Conservation (phyloP, 441 rosid species). For the Jatropha podagrica region DNA sequence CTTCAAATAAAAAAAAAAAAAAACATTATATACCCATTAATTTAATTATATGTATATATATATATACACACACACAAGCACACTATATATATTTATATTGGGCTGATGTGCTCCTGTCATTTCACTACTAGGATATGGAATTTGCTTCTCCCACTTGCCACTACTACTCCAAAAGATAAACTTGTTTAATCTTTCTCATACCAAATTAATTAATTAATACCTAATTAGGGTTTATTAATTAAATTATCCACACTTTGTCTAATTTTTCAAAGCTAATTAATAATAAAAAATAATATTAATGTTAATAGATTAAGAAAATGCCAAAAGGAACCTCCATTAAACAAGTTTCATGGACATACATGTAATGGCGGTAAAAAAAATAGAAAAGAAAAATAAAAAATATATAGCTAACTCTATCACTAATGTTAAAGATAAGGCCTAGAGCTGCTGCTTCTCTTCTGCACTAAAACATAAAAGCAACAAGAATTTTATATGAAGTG, state of each 20-base stretch:
- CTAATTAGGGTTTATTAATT: slow-evolving; percentile 8
- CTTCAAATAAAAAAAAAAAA: neutral
- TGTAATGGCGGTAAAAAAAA: slow-evolving; percentile 30
- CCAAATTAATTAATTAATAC: neutral
- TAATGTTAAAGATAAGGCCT: slow-evolving; percentile 7
- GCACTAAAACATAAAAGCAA: neutral
- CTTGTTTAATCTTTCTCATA: slow-evolving; percentile 26
- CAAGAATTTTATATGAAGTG: slow-evolving; percentile 12
- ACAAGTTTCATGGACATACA: slow-evolving; percentile 24
- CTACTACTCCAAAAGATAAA: slow-evolving; percentile 22
- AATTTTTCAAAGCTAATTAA: neutral
- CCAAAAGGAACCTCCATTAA: slow-evolving; percentile 20
- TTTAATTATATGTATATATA: neutral
- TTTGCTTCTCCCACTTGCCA: slow-evolving; percentile 35
- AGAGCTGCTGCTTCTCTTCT: slow-evolving; percentile 10
- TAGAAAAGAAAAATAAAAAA: too few species aligned
- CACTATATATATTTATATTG: neutral
- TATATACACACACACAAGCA: neutral
- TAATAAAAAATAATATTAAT: too few species aligned
- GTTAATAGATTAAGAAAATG: slow-evolving; percentile 5
- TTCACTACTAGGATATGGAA: slow-evolving; percentile 22
- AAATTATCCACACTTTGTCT: slow-evolving; percentile 26
- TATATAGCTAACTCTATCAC: too few species aligned
- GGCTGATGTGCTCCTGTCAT: slow-evolving; percentile 27
- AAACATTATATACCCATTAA: neutral